Evolutionary conservation across 257 asterid species (phyloP).

Genomic region (Solanum pinnatisectum): DNA sequence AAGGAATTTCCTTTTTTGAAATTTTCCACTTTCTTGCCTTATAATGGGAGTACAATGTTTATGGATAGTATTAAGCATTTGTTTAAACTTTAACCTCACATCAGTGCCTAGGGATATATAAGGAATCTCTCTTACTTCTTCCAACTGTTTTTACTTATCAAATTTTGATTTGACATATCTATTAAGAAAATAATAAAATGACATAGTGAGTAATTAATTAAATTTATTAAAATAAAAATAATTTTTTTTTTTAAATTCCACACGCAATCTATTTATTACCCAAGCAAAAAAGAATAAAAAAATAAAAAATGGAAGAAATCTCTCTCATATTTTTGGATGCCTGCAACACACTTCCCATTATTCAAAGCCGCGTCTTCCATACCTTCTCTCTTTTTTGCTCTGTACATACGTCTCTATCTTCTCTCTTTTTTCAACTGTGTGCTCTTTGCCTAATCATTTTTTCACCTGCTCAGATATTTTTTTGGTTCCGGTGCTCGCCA

Average conservation of each 20-base stretch:
- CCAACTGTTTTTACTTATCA: too few relatives aligned
- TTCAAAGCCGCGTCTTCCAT: neutral
- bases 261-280: neutral
- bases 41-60: too few relatives aligned
- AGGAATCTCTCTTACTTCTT: too few relatives aligned
- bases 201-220: too few relatives aligned
- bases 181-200: too few relatives aligned
- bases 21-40: too few relatives aligned
- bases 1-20: too few relatives aligned
- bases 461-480: neutral
- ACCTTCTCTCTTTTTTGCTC: neutral
- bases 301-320: neutral
- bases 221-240: too few relatives aligned
- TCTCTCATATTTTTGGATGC: neutral
- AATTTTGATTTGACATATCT: too few relatives aligned
- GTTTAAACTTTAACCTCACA: too few relatives aligned
- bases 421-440: neutral
- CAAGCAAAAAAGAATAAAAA: neutral
- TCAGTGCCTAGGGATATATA: too few relatives aligned
- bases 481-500: neutral
- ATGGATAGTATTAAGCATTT: too few relatives aligned
- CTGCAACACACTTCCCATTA: slow-evolving; percentile 2
- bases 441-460: neutral
- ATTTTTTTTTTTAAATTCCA: neutral
- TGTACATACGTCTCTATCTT: neutral